Evolutionary conservation across 1,284 basidiomycete species (phyloP).

Genomic region (Inonotus obliquus): DNA sequence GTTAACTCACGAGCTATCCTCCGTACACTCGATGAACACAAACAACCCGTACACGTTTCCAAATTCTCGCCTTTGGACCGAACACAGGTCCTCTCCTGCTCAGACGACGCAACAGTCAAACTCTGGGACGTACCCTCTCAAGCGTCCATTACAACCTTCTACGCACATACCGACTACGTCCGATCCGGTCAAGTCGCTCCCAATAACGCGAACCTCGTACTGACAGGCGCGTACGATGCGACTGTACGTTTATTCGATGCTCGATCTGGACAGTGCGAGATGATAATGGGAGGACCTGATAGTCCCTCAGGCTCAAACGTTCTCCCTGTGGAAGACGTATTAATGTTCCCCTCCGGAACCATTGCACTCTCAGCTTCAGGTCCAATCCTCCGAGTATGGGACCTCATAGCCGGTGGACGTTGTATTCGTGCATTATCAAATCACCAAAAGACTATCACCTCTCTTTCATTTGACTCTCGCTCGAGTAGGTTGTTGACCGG

Average conservation of each 20-base stretch:
- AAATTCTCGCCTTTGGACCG: constrained; percentile 83
- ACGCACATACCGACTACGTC: constrained; percentile 91
- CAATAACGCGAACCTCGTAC: constrained; percentile 77
- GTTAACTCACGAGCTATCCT: constrained; percentile 92
- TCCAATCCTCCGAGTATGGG: constrained; percentile 93
- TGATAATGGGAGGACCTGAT: constrained; percentile 64
- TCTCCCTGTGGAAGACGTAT: constrained; percentile 88
- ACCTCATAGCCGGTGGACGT: constrained; percentile 87
- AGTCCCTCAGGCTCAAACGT: constrained; percentile 37
- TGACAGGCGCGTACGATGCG: constrained; percentile 94
- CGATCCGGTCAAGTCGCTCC: constrained; percentile 86
- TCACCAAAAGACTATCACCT: constrained; percentile 97
- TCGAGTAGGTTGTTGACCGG: constrained; percentile 83
- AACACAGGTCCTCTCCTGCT: constrained; percentile 89
- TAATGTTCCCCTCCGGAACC: constrained; percentile 91
- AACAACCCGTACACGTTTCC: constrained; percentile 92
- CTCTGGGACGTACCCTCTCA: constrained; percentile 97
- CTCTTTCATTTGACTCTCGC: constrained; percentile 75
- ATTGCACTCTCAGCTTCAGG: constrained; percentile 86
- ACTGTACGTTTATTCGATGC: constrained; percentile 89
- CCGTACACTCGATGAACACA: constrained; percentile 87
- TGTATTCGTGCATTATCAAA: constrained; percentile 89
- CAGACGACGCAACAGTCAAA: constrained; percentile 92
- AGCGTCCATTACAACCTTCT: constrained; percentile 73
- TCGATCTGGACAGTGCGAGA: constrained; percentile 75